These are phyloP conservation scores for Crithidia expoeki DNA, from an alignment of 208 protist species.

Conservation along the genomic window DNA sequence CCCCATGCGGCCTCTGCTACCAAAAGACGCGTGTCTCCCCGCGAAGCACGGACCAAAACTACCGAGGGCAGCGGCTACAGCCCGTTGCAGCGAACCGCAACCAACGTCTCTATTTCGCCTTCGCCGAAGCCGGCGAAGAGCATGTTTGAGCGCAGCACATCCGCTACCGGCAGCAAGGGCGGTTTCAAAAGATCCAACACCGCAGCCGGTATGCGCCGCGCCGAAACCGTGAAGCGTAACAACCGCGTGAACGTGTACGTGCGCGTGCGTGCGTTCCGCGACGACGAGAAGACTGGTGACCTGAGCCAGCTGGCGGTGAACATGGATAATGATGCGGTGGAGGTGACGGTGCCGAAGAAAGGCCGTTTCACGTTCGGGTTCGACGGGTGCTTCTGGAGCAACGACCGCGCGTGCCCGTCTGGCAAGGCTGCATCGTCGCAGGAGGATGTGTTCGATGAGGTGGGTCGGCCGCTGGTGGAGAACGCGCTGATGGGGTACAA, in stretches of 20 bases:
- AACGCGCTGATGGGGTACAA: slow-evolving; percentile 90
- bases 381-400: slow-evolving; percentile 94
- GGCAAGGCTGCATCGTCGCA: slow-evolving; percentile 64
- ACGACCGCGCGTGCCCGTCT: slow-evolving; percentile 53
- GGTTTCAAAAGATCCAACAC: slow-evolving; percentile 67
- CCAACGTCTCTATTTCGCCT: background rate
- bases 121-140: slow-evolving; percentile 3
- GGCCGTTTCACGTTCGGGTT: slow-evolving; percentile 86
- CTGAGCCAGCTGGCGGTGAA: slow-evolving; percentile 49
- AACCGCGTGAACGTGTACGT: slow-evolving; percentile 87
- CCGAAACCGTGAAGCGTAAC: slow-evolving; percentile 47
- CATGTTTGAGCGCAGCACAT: slow-evolving; percentile 46
- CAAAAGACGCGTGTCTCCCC: slow-evolving; percentile 15
- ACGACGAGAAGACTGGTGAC: slow-evolving; percentile 48
- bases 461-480: slow-evolving; percentile 88
- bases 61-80: background rate
- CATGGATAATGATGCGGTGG: slow-evolving; percentile 75
- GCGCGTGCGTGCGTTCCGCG: slow-evolving; percentile 76
- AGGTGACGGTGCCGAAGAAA: slow-evolving; percentile 75
- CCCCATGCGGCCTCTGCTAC: slow-evolving; percentile 1
- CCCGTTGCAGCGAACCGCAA: slow-evolving; percentile 13
- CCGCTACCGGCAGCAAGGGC: slow-evolving; percentile 41
- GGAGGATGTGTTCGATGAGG: slow-evolving; percentile 87
- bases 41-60: background rate
- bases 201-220: slow-evolving; percentile 44